These are phyloP conservation scores for Larix kaempferi DNA, from an alignment of 75 land plant genomes.

Conservation along the genomic window DNA sequence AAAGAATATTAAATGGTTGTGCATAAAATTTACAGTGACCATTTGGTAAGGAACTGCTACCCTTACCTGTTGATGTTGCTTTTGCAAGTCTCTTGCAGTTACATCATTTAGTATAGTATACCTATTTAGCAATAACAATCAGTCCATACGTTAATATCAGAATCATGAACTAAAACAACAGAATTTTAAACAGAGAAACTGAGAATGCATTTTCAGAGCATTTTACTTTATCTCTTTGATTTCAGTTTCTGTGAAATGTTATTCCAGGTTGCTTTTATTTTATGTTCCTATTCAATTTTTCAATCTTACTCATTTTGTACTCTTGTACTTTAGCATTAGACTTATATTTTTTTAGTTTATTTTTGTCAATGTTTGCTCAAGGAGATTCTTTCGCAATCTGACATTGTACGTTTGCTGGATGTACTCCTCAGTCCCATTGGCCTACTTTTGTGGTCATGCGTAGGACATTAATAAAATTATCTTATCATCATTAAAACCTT, in stretches of 20 bases:
- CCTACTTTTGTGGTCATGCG: too few relatives aligned
- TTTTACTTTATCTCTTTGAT: not conserved
- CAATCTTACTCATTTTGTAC: not conserved
- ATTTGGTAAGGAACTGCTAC: too few relatives aligned
- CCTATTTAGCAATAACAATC: conserved; percentile 13
- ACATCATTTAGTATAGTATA: conserved; percentile 52
- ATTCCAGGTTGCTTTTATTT: not conserved
- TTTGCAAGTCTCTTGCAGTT: conserved; percentile 52
- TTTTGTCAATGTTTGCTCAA: too few relatives aligned
- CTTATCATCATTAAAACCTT: too few relatives aligned
- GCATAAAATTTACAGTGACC: not conserved
- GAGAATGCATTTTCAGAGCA: not conserved
- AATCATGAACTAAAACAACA: not conserved
- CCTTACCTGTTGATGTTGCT: conserved; percentile 44
- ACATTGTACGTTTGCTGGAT: too few relatives aligned
- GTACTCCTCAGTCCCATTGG: too few relatives aligned
- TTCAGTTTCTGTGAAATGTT: not conserved
- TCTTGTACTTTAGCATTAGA: too few relatives aligned
- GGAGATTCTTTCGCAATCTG: too few relatives aligned
- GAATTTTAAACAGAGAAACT: not conserved
- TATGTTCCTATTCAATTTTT: not conserved
- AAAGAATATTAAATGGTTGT: not conserved
- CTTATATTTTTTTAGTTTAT: too few relatives aligned
- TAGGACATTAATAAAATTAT: too few relatives aligned
- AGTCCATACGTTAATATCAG: not conserved